Evolutionary conservation across 2,329 filamentous ascomycete genomes (phyloP).

Genomic region (Ceratocystis cubensis): DNA sequence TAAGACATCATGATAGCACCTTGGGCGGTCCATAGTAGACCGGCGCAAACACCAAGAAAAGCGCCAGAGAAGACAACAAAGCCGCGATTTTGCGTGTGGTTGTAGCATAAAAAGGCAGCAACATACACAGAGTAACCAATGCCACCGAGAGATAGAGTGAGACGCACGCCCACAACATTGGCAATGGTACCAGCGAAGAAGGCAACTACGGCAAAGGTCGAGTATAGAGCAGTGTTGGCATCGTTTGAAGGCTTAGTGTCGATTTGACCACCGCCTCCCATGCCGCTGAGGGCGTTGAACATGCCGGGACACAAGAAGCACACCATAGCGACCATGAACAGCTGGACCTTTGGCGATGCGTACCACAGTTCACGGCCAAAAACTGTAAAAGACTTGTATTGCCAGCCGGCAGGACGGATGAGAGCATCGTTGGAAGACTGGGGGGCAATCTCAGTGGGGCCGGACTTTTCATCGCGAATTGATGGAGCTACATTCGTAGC

Average conservation of each 20-base stretch:
- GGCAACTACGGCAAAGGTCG: constrained; percentile 54
- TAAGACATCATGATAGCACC: constrained; percentile 86
- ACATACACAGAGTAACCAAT: constrained; percentile 67
- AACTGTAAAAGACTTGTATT: constrained; percentile 51
- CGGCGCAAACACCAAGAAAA: constrained; percentile 64
- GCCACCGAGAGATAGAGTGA: constrained; percentile 58
- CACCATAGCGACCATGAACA: constrained; percentile 49
- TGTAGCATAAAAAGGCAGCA: constrained; percentile 56
- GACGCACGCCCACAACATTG: constrained; percentile 60
- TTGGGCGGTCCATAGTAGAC: constrained; percentile 70
- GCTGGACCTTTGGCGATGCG: constrained; percentile 59
- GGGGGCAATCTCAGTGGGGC: constrained; percentile 12
- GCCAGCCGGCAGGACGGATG: constrained; percentile 45
- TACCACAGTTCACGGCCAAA: constrained; percentile 49
- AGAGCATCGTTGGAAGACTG: constrained; percentile 15
- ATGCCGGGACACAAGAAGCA: constrained; percentile 57
- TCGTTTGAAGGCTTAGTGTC: constrained; percentile 46
- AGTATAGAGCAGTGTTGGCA: constrained; percentile 59
- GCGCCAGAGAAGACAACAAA: constrained; percentile 68
- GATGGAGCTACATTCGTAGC: constrained; percentile 13
- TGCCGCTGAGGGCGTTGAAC: constrained; percentile 55
- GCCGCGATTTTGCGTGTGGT: constrained; percentile 52
- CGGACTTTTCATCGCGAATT: constrained; percentile 21
- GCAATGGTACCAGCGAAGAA: constrained; percentile 65
- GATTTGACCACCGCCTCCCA: constrained; percentile 51